Conservation (phyloP, 306 rosid species). For the Rosa multiflora region DNA sequence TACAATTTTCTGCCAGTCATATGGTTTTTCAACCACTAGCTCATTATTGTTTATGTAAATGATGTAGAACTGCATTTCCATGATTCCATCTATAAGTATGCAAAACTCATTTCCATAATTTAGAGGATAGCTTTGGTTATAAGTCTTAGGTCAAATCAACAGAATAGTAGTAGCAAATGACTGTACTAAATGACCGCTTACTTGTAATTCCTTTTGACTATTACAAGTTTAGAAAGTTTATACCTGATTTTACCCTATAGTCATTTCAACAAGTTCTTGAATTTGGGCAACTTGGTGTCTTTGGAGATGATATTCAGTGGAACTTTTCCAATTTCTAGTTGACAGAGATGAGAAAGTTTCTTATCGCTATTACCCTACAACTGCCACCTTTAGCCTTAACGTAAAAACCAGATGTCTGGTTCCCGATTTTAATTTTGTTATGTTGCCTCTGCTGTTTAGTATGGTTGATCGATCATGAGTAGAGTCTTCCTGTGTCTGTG, state of each 20-base stretch:
- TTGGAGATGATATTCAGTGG: constrained; percentile 86
- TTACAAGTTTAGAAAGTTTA: not conserved
- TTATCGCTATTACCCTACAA: constrained; percentile 80
- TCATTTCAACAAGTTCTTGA: constrained; percentile 29
- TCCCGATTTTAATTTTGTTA: not conserved
- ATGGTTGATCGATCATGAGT: not conserved
- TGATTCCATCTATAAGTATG: not conserved
- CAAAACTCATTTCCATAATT: not conserved
- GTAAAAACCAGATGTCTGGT: constrained; percentile 33
- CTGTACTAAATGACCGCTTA: not conserved
- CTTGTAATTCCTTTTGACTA: not conserved
- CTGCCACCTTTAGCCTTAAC: constrained; percentile 81
- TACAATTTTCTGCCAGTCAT: not conserved
- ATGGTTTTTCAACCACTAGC: not conserved
- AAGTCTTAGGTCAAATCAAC: not conserved
- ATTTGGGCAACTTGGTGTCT: constrained; percentile 67
- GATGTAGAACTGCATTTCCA: not conserved
- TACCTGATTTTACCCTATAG: not conserved
- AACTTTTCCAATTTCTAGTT: constrained; percentile 81
- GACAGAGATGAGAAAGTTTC: constrained; percentile 68
- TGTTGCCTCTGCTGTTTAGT: not conserved
- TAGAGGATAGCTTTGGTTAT: not conserved
- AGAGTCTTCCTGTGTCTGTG: not conserved
- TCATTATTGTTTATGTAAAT: not conserved
- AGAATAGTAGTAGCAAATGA: not conserved